Conservation (phyloP, 169 alveolate genomes). For the Cryptosporidium tyzzeri region DNA sequence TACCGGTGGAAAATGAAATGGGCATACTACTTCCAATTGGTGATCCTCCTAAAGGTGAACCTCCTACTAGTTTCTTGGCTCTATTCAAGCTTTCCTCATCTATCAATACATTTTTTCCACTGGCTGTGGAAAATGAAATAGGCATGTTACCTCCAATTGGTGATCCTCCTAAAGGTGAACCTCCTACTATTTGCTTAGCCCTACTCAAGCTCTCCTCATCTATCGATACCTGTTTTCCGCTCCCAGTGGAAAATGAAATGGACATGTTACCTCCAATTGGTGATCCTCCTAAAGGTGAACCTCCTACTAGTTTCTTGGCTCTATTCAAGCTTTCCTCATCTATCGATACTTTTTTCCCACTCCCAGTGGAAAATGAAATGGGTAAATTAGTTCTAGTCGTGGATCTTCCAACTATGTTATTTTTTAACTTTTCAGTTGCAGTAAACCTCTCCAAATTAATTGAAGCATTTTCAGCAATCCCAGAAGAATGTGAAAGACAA, state of each 20-base stretch:
- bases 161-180: not conserved
- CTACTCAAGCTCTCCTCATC: not conserved
- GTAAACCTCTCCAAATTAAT: not conserved
- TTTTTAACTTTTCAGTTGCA: not conserved
- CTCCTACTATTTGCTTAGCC: not conserved
- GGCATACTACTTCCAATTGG: no score
- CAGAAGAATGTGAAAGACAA: not conserved
- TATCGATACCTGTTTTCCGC: not conserved
- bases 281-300: not conserved
- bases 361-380: constrained; percentile 8
- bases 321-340: not conserved
- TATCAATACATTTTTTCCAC: not conserved
- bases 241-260: constrained; percentile 55
- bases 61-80: not conserved
- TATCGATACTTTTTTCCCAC: not conserved
- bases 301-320: not conserved
- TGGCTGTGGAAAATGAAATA: constrained; percentile 9
- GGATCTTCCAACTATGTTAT: not conserved
- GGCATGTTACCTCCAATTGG: not conserved
- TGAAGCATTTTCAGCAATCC: not conserved
- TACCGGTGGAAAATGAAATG: no score
- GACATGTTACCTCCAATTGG: not conserved
- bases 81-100: constrained; percentile 10
- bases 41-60: no score
- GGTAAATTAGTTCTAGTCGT: not conserved